phyloP scores from a whole-genome alignment of 1,139 yeast species.

The Pneumocystis murina region DNA sequence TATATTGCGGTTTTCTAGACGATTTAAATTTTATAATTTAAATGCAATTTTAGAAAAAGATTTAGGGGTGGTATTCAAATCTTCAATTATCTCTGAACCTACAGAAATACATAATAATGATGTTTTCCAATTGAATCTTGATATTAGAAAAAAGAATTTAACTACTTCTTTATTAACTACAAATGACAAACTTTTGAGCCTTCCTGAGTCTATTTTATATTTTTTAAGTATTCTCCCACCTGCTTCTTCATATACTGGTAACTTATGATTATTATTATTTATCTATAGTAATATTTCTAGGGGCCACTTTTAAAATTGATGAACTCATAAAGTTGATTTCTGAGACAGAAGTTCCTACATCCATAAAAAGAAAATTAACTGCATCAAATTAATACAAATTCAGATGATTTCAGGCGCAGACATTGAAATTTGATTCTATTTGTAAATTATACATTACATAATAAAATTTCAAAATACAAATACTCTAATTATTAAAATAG shows the following conservation, averaged over 20 bases:
- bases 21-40: conserved; percentile 26
- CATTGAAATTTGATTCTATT: neutral
- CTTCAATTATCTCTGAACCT: neutral
- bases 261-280: neutral
- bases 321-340: neutral
- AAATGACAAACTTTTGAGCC: neutral
- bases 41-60: conserved; percentile 10
- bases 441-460: neutral
- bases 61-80: conserved; percentile 1
- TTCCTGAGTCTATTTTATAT: neutral
- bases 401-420: neutral
- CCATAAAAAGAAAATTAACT: neutral
- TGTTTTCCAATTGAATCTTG: neutral
- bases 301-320: conserved; percentile 1
- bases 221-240: neutral
- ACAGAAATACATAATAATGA: neutral
- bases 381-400: neutral
- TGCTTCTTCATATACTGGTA: neutral
- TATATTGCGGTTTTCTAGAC: conserved; percentile 32
- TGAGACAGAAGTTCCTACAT: neutral
- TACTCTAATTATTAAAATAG: neutral
- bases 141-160: neutral
- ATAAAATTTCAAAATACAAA: neutral
- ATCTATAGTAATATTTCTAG: neutral
- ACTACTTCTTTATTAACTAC: neutral